These are phyloP conservation scores for Stephania yunnanensis DNA, from an alignment of 164 flowering plant genomes.

Conservation along the genomic window DNA sequence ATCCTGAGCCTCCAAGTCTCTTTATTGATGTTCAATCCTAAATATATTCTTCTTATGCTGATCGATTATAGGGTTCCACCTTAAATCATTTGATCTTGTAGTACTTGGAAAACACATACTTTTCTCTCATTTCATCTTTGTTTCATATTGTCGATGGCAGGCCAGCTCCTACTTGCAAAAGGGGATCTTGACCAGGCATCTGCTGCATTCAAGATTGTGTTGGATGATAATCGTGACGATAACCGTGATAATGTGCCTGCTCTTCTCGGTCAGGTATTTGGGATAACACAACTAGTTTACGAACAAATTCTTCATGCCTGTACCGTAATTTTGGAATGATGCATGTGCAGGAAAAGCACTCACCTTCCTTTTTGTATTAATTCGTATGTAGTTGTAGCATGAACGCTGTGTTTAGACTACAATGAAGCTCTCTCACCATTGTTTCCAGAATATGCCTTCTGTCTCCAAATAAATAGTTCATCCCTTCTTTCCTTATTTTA, in stretches of 20 bases:
- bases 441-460: background rate
- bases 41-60: background rate
- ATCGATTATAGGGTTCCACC: background rate
- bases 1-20: too few species aligned
- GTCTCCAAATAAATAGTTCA: background rate
- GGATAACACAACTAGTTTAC: constrained; percentile 5
- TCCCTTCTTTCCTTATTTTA: background rate
- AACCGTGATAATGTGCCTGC: constrained; percentile 88
- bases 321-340: background rate
- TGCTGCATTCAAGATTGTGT: constrained; percentile 79
- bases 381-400: background rate
- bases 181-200: constrained; percentile 94
- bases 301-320: background rate
- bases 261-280: constrained; percentile 88
- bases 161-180: constrained; percentile 92
- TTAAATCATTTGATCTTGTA: background rate
- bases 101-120: background rate
- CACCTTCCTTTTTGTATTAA: background rate
- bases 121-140: background rate
- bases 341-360: background rate
- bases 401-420: background rate
- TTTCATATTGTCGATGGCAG: constrained; percentile 31
- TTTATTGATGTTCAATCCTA: background rate
- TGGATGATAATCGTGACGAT: constrained; percentile 80
- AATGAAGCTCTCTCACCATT: background rate